A percentile compares a stretch with the other conserved stretches of the same genome.
Conservation (phyloP, 164 flowering plant species). For the Echeveria elegans region DNA sequence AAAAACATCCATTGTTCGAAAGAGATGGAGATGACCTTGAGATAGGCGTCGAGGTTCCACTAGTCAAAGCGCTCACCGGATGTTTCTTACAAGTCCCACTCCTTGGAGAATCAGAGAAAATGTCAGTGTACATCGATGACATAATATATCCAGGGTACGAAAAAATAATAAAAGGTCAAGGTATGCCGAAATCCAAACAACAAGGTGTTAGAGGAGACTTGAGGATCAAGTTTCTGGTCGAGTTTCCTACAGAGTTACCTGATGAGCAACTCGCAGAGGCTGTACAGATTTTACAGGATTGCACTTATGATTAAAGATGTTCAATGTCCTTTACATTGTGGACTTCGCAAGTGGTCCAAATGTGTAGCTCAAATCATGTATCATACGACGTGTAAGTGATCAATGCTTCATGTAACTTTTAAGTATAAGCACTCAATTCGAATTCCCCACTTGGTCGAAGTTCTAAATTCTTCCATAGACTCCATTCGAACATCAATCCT, state of each 20-base stretch:
- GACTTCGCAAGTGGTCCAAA: not conserved
- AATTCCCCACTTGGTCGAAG: too few relatives aligned
- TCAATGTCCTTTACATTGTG: not conserved
- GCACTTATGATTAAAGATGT: not conserved
- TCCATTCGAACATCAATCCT: too few relatives aligned
- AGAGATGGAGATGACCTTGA: constrained; percentile 60
- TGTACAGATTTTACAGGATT: constrained; percentile 32
- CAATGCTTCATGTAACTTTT: too few relatives aligned
- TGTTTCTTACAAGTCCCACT: constrained; percentile 43
- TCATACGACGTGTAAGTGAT: not conserved
- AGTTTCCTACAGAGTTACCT: constrained; percentile 41
- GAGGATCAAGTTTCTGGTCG: constrained; percentile 41
- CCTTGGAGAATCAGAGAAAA: constrained; percentile 44
- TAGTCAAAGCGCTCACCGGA: constrained; percentile 68
- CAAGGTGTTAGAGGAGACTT: too few relatives aligned
- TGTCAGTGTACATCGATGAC: constrained; percentile 37
- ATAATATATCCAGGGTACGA: constrained; percentile 55
- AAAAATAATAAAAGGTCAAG: constrained; percentile 57
- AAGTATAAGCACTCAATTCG: too few relatives aligned
- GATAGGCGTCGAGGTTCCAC: constrained; percentile 46
- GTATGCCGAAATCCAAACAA: constrained; percentile 68
- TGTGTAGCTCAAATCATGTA: not conserved
- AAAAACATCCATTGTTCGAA: constrained; percentile 46
- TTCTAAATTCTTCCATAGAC: too few relatives aligned
- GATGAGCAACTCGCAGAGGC: constrained; percentile 41